phyloP scores from a whole-genome alignment of 2,329 filamentous ascomycete species.

The Cladophialophora exuberans region DNA sequence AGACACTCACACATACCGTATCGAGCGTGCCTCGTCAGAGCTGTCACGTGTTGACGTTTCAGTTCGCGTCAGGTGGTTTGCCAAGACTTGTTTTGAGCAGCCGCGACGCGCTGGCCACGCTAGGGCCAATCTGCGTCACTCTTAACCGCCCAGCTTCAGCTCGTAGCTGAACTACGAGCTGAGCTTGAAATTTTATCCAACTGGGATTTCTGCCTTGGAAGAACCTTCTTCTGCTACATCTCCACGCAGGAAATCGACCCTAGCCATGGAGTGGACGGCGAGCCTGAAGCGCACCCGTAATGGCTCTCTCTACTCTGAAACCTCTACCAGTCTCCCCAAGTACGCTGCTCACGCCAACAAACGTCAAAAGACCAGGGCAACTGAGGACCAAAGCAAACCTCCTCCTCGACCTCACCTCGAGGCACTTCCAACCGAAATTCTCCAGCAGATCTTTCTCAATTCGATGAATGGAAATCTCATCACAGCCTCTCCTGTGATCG shows the following conservation, averaged over 20 bases:
- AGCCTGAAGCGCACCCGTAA: constrained; percentile 10
- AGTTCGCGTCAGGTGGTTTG: no score
- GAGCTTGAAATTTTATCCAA: no score
- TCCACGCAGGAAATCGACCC: not conserved
- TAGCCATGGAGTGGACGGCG: not conserved
- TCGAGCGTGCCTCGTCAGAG: no score
- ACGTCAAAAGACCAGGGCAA: not conserved
- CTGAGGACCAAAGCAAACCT: not conserved
- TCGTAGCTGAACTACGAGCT: no score
- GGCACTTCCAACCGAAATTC: constrained; percentile 7
- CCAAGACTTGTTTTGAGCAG: no score
- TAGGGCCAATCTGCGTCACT: no score
- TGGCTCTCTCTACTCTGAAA: constrained; percentile 14
- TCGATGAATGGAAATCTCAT: constrained; percentile 14
- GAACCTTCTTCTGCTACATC: no score
- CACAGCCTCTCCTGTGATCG: constrained; percentile 11
- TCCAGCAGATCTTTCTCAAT: constrained; percentile 13
- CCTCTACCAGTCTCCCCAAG: not conserved
- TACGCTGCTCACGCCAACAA: not conserved
- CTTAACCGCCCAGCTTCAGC: no score
- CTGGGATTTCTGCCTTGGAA: no score
- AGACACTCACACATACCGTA: no score
- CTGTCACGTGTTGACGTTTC: no score
- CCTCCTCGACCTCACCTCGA: constrained; percentile 1
- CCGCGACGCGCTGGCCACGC: no score